Base-by-base conservation (phyloP, 805 yeast species). In the Priceomyces fermenticarens region DNA sequence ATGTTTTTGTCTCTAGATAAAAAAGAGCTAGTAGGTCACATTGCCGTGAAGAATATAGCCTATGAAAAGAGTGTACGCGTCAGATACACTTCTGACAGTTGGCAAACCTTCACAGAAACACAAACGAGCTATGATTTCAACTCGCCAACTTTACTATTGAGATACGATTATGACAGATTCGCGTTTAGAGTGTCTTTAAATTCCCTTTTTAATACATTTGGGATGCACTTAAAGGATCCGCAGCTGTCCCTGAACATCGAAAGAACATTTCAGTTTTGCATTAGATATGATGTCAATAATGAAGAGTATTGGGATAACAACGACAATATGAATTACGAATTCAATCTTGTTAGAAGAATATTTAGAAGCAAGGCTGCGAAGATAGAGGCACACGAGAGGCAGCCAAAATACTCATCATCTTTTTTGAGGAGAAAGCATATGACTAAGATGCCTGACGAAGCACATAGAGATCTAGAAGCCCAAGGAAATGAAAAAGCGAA, bases 261-360 rank as follows among this genome's bases (percentile, higher is more conserved):
- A 37, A 52, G 58, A 13, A 43, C 39, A 14, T 57, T 59, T 40
- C 62, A 67, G 33, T 64, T 85, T 50, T 86, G 95, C 52, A 72
- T 84, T 32, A 72, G 75, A 40, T 86, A 77, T 57, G 52, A 56
- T 35, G 62, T 78, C 13, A 59, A 63, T 32, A 72, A 73, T 11
- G 52, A 55, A 34, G 89, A 81, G 48, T 75, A 57, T 54, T 88
- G 96, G 96, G 96, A 88, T 59, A 88, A 85, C 64, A 88, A 88
- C 62, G 46, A 62, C 30, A 55, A 56, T 38, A 57, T 62, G 34
- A 88, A 88, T 62, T 88, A 84, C 60, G 71, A 66, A 32, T 61
- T 88, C 12, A 59, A 59, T 30, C 72, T 78, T 44, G 63, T 59
- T 15, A 60, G 60, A 44, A 48, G 49, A 11, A 40, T 43, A 32